Conservation (phyloP, 139 green algal species). For the Chara braunii region DNA sequence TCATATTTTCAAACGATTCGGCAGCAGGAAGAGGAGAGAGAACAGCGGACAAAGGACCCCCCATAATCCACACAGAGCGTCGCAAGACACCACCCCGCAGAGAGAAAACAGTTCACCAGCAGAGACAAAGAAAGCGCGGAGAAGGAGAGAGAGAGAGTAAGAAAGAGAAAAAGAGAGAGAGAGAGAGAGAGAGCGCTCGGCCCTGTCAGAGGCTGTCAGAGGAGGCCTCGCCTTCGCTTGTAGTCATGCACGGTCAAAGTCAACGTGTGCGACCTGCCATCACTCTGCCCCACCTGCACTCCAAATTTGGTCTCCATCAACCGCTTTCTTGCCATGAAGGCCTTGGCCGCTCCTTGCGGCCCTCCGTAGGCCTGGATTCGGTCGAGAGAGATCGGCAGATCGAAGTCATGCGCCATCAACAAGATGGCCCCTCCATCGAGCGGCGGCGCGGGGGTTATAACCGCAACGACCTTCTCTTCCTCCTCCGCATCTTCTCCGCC, state of each 20-base stretch:
- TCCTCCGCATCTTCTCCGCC: background rate
- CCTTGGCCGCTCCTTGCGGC: background rate
- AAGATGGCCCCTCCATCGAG: background rate
- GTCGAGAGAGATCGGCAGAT: slow-evolving; percentile 20
- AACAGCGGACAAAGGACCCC: no score
- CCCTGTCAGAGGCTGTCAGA: no score
- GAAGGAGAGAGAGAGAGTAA: background rate
- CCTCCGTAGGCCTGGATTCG: slow-evolving; percentile 7
- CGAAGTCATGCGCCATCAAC: slow-evolving; percentile 18
- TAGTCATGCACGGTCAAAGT: slow-evolving; percentile 32
- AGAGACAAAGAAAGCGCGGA: background rate
- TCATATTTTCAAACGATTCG: no score
- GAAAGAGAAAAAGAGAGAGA: background rate
- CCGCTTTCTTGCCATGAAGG: slow-evolving; percentile 26
- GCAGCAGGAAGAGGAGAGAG: no score
- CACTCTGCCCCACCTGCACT: background rate
- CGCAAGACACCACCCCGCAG: background rate
- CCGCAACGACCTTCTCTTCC: background rate
- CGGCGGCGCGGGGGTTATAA: slow-evolving; percentile 7
- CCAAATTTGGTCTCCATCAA: slow-evolving; percentile 16
- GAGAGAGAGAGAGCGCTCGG: background rate
- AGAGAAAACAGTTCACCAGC: background rate
- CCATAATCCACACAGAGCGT: background rate
- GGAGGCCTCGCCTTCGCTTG: slow-evolving; percentile 33
- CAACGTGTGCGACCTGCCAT: background rate